These are phyloP conservation scores for Penicillium brasilianum DNA, from an alignment of 2,329 filamentous ascomycete genomes.

Conservation along the genomic window DNA sequence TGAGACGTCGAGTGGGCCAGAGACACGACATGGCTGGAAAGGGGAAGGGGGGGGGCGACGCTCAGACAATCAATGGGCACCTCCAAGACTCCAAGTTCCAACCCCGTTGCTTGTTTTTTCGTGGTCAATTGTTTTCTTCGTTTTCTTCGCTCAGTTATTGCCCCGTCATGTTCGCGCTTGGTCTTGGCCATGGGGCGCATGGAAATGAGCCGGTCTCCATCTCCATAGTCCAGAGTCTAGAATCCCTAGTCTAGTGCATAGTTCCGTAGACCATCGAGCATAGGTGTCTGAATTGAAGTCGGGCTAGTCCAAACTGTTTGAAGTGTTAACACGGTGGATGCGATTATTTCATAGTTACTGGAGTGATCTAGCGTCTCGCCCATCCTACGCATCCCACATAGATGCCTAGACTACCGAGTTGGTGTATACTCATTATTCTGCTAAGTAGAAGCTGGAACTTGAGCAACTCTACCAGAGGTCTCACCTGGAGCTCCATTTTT, in stretches of 20 bases:
- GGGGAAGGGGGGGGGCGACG: conserved; percentile 8
- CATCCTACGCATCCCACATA: background rate
- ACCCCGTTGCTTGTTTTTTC: conserved; percentile 20
- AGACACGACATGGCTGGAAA: conserved; percentile 27
- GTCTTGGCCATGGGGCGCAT: conserved; percentile 4
- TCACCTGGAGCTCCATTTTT: background rate
- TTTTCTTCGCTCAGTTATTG: background rate
- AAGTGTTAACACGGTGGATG: background rate
- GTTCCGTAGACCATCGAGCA: background rate
- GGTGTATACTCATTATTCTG: too few relatives aligned
- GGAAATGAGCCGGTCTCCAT: conserved; percentile 6
- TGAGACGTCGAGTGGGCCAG: conserved; percentile 27
- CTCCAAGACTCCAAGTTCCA: conserved; percentile 9
- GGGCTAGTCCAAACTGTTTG: background rate
- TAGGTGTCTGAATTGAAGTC: background rate
- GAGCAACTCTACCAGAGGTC: background rate
- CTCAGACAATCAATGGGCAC: conserved; percentile 10
- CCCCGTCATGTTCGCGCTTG: conserved; percentile 7
- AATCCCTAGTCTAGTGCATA: background rate
- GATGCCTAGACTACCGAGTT: background rate
- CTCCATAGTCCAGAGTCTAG: background rate
- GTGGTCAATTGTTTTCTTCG: background rate
- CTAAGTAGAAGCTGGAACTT: background rate
- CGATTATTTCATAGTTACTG: background rate
- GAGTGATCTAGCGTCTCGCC: background rate